These are phyloP conservation scores for Diaporthe capsici DNA, from an alignment of 2,329 filamentous ascomycete genomes.

Conservation along the genomic window DNA sequence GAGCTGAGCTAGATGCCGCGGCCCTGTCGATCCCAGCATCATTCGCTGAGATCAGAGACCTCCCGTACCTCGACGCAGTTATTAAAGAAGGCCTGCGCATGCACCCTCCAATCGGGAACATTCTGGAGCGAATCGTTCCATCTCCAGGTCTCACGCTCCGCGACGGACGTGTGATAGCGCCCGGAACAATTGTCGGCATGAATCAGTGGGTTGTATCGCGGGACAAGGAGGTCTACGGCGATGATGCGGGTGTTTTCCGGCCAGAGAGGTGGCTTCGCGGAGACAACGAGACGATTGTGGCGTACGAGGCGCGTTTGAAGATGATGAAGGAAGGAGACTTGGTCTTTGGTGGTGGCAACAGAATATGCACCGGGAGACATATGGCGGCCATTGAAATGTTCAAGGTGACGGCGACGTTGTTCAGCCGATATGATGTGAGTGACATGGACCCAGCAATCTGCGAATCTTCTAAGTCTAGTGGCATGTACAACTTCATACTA, in stretches of 20 bases:
- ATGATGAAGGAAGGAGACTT: neutral
- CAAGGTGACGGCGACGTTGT: constrained; percentile 37
- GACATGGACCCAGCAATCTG: neutral
- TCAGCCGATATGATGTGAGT: constrained; percentile 35
- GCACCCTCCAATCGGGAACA: constrained; percentile 12
- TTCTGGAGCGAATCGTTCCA: constrained; percentile 6
- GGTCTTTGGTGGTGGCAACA: constrained; percentile 1
- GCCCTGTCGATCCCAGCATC: neutral
- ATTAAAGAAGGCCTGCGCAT: constrained; percentile 13
- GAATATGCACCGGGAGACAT: neutral
- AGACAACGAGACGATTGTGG: neutral
- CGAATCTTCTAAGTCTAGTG: too few species aligned
- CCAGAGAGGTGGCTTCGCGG: constrained; percentile 11
- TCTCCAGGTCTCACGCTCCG: neutral
- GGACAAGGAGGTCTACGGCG: neutral
- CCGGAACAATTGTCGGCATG: constrained; percentile 14
- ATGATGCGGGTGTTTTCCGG: neutral
- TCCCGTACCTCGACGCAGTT: constrained; percentile 9
- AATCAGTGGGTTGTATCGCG: constrained; percentile 21
- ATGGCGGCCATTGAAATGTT: constrained; percentile 30
- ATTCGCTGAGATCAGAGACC: neutral
- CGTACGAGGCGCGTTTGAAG: constrained; percentile 9
- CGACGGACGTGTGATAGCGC: constrained; percentile 11
- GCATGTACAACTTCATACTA: neutral
- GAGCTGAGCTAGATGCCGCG: neutral